phyloP scores from a whole-genome alignment of 2,329 filamentous ascomycete species.

The Epichloe elymi region DNA sequence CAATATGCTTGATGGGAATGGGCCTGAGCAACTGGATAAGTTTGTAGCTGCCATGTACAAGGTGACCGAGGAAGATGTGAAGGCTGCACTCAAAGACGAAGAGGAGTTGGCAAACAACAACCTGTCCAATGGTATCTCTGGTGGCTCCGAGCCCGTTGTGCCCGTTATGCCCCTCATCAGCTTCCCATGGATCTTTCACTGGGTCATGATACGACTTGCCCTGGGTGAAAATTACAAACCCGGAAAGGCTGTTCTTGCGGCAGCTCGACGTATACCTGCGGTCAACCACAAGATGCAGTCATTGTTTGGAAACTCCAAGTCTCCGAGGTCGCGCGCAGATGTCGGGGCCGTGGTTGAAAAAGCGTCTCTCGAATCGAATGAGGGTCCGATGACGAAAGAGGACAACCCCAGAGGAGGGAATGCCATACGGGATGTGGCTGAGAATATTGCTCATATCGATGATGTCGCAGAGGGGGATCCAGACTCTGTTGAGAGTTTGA shows the following conservation, averaged over 20 bases:
- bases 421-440: neutral
- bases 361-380: neutral
- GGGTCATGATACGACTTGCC: slow-evolving; percentile 31
- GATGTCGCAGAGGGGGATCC: neutral
- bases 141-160: slow-evolving; percentile 3
- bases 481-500: neutral
- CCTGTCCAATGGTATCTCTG: neutral
- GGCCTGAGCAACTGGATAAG: slow-evolving; percentile 46
- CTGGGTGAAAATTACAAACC: slow-evolving; percentile 13
- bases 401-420: neutral
- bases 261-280: slow-evolving; percentile 4
- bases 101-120: slow-evolving; percentile 21
- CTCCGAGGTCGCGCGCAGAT: neutral
- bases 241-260: slow-evolving; percentile 8
- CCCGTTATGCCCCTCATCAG: slow-evolving; percentile 64
- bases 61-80: slow-evolving; percentile 61
- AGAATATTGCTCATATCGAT: neutral
- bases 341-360: neutral
- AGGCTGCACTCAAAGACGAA: slow-evolving; percentile 32
- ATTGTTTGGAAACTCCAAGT: neutral
- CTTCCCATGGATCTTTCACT: slow-evolving; percentile 84
- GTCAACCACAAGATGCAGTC: neutral
- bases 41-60: slow-evolving; percentile 83
- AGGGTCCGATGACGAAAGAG: neutral
- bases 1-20: slow-evolving; percentile 45